Evolutionary conservation across 2,329 filamentous ascomycete genomes (phyloP).

Genomic region (Huntiella bhutanensis): DNA sequence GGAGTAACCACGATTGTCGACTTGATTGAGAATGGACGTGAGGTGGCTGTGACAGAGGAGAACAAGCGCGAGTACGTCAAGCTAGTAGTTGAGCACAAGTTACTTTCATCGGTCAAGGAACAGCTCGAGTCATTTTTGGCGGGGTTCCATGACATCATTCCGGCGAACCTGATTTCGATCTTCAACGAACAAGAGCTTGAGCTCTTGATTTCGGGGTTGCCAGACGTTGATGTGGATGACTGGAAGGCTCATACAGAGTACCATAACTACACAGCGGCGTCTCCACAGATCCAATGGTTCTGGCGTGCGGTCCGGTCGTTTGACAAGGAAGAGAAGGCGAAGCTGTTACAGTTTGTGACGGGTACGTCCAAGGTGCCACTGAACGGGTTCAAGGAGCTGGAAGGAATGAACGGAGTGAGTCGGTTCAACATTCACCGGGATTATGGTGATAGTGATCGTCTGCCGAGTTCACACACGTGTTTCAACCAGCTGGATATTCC

Average conservation of each 20-base stretch:
- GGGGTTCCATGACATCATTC: conserved; percentile 97
- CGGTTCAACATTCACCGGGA: conserved; percentile 98
- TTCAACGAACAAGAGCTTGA: conserved; percentile 98
- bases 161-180: conserved; percentile 80
- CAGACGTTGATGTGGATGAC: conserved; percentile 94
- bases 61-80: conserved; percentile 98
- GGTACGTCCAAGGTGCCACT: conserved; percentile 96
- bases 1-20: conserved; percentile 77
- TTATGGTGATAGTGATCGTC: conserved; percentile 85
- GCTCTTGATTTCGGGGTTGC: conserved; percentile 84
- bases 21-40: conserved; percentile 68
- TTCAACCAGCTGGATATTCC: conserved; percentile 98
- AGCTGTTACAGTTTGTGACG: conserved; percentile 92
- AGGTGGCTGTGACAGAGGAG: conserved; percentile 86
- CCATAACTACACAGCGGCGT: conserved; percentile 88
- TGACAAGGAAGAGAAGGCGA: conserved; percentile 96
- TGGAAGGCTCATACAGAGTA: conserved; percentile 99
- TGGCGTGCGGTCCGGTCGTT: conserved; percentile 95
- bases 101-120: conserved; percentile 79
- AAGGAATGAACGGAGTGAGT: conserved; percentile 97
- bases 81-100: conserved; percentile 80
- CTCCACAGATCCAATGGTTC: conserved; percentile 98
- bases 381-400: conserved; percentile 96
- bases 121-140: conserved; percentile 87
- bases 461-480: conserved; percentile 94